Base-by-base conservation (phyloP, 1,284 basidiomycete species). In the Boletus calvinii region DNA sequence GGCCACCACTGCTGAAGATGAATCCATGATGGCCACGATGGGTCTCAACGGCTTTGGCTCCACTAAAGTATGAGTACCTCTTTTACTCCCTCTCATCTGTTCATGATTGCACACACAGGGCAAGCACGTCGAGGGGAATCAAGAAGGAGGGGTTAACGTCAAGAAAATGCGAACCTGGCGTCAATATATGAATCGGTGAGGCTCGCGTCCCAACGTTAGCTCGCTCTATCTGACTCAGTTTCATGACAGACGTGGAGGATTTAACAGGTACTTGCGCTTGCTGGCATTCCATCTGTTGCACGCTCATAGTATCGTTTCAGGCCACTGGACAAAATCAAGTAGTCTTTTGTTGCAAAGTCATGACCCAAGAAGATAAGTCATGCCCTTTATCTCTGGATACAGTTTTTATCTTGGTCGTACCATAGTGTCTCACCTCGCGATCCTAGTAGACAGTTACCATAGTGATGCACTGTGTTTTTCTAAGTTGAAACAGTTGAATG, bases 141-240 rank as follows among this genome's bases (percentile, higher is more conserved):
- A 94, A 69, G 84, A 87, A 58, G 94, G 94, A 31, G 66, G 60
- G 2, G 82, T 81, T 1, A 72, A 86, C 50, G 74, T 97, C 62
- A 95, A 95, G 79, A 93, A 94, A 73, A 82, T 86, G 58, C 79
- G 95, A 50, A 96, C 93, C 26, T 98, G 95, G 94, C 78, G 95
- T 59, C 95, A 98, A 72, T 95, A 95, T 69, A 95, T 95, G 92
- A 95, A 95, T 66, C 79, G 89, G 87, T 88, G 58, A 42, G 77
- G 62, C 36, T 44, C 9, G 5, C 15, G 24, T 38, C 31, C 17
- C 8, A 34, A 35, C 50, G 4, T 18, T 31, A 43, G 13, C 38
- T 54, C 15, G n/a, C 36, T 48, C n/a, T 32, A 26, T 39, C 41
- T 64, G 34, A 59, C 49, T 20, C 47, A 38, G 11, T 56, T 59